These are phyloP conservation scores for Candida dendrica DNA, from an alignment of 805 yeast genomes.

Conservation along the genomic window DNA sequence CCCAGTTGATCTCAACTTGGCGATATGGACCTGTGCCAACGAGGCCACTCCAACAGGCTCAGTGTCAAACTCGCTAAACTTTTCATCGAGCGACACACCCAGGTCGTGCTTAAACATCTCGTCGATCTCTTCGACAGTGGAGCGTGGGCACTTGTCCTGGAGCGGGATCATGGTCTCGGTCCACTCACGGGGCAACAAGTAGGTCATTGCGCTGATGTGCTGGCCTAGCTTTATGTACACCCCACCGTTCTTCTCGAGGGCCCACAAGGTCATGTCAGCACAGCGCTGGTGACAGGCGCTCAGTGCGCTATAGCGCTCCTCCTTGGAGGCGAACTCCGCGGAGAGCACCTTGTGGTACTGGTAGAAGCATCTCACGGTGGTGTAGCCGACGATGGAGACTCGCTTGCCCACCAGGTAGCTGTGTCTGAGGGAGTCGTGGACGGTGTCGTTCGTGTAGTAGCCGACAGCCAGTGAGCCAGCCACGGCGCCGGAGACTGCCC, in stretches of 20 bases:
- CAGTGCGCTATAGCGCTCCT: conserved; percentile 45
- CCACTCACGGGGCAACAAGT: conserved; percentile 90
- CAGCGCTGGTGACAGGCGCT: conserved; percentile 64
- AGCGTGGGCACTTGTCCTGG: conserved; percentile 84
- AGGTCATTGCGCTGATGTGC: conserved; percentile 87
- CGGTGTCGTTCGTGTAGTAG: conserved; percentile 6
- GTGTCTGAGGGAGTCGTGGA: conserved; percentile 51
- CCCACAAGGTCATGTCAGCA: conserved; percentile 70
- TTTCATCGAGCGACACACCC: conserved; percentile 50
- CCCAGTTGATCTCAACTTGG: conserved; percentile 47
- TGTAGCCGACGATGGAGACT: conserved; percentile 55
- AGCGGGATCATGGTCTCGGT: conserved; percentile 88
- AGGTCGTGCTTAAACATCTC: conserved; percentile 64
- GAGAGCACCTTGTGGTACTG: conserved; percentile 56
- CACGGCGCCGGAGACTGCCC: background rate
- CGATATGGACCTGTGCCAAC: conserved; percentile 91
- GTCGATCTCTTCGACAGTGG: conserved; percentile 62
- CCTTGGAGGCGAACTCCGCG: conserved; percentile 32
- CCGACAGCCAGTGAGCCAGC: background rate
- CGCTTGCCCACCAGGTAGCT: conserved; percentile 46
- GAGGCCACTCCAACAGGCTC: conserved; percentile 93
- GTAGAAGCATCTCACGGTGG: conserved; percentile 67
- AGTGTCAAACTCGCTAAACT: conserved; percentile 60
- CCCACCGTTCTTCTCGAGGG: conserved; percentile 85
- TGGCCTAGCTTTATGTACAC: conserved; percentile 92